Evolutionary conservation across 225 moss, liverwort and hornwort species (phyloP), one percentile per base, ranked within the genome.

Genomic region (Thuidium tamariscinum): DNA sequence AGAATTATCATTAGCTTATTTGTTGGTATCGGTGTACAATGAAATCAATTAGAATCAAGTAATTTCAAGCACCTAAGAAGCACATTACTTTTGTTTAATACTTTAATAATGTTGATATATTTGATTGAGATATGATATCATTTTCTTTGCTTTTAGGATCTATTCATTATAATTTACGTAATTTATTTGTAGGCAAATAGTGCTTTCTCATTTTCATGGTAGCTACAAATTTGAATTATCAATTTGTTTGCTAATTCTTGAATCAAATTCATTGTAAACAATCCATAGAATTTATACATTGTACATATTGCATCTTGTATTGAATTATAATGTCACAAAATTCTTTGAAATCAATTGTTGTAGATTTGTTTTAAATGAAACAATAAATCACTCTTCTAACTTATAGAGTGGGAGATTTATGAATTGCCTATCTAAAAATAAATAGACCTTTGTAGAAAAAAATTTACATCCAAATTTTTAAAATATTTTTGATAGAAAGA

Each of bases 21-120:
- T 67, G 5, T 87, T 4, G 13, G 14, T 52, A 54, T 34, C 3
- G 8, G 6, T 32, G 4, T 59, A 56, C 34, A 42, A 88, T 91
- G 85, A 89, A 80, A 61, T n/a, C n/a, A n/a, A n/a, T n/a, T 85
- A 34, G 87, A 88, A 83, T 60, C 88, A 62, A 76, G 84, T 74
- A 49, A 73, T 89, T 12, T 27, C 79, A 69, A 88, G 30, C 39
- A 75, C 79, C 27, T 90, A 44, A 39, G 84, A 79, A 79, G 15
- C 39, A 29, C 62, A 70, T 64, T 72, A 67, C 21, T 79, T 83
- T 59, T 85, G 6, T 61, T 71, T 88, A 10, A 34, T 80, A 41
- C 13, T 80, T 65, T 85, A 23, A 29, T 83, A 49, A 68, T 86
- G 3, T 80, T 86, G 18, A 78, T 89, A 39, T 86, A 79, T 64